Evolutionary conservation across 2,329 filamentous ascomycete species (phyloP).

Genomic region (Bipolaris zeicola): DNA sequence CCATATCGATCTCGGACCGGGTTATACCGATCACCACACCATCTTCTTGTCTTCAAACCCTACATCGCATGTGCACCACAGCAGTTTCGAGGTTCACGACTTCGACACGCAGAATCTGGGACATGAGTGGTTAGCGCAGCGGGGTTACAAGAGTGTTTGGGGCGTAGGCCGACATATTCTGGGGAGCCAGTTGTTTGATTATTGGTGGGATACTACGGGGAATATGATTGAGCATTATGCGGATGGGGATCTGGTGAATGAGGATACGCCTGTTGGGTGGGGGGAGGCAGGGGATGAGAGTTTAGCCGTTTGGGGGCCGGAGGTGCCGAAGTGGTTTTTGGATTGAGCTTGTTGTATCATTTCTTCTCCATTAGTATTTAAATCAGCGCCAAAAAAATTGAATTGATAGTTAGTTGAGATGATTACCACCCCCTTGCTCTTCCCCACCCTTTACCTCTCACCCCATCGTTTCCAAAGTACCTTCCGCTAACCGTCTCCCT

Average conservation of each 20-base stretch:
- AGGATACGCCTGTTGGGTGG: slow-evolving; percentile 56
- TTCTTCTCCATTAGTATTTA: too few relatives aligned
- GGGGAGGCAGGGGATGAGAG: slow-evolving; percentile 50
- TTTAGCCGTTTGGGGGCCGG: slow-evolving; percentile 52
- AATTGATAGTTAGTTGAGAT: not conserved
- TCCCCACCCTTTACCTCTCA: slow-evolving; percentile 19
- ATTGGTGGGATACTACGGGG: slow-evolving; percentile 68
- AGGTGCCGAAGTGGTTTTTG: slow-evolving; percentile 48
- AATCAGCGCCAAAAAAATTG: not conserved
- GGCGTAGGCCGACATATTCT: slow-evolving; percentile 73
- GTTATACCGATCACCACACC: slow-evolving; percentile 61
- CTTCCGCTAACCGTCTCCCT: slow-evolving; percentile 16
- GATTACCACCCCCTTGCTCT: slow-evolving; percentile 17
- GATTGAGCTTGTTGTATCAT: slow-evolving; percentile 20
- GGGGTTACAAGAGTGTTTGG: slow-evolving; percentile 70
- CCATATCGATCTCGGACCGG: slow-evolving; percentile 60
- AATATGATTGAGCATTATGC: slow-evolving; percentile 74
- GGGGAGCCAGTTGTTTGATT: slow-evolving; percentile 74
- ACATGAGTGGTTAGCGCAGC: slow-evolving; percentile 69
- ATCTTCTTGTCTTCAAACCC: slow-evolving; percentile 57
- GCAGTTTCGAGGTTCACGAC: slow-evolving; percentile 70
- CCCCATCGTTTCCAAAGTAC: slow-evolving; percentile 23
- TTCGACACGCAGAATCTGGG: slow-evolving; percentile 73
- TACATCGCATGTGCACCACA: slow-evolving; percentile 66
- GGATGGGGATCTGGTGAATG: slow-evolving; percentile 70